These are phyloP conservation scores for Cryptococcus hybrid DNA, from an alignment of 1,284 basidiomycete species.

Conservation along the genomic window DNA sequence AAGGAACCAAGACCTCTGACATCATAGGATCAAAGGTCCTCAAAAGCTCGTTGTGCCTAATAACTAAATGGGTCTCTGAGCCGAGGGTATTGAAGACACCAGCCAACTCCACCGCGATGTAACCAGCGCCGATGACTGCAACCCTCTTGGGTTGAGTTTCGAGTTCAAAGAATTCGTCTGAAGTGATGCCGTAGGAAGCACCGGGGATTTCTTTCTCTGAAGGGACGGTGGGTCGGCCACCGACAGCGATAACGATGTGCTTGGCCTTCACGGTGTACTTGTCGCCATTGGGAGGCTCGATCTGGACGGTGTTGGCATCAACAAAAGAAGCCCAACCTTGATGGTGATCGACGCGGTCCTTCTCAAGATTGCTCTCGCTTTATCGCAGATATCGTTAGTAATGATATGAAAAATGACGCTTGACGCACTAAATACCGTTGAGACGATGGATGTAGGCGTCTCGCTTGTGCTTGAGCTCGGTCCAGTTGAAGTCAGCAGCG, in stretches of 20 bases:
- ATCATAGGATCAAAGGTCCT: conserved; percentile 89
- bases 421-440: conserved; percentile 77
- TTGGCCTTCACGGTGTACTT: conserved; percentile 69
- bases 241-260: conserved; percentile 79
- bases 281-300: conserved; percentile 60
- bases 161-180: conserved; percentile 95
- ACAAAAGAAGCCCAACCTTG: conserved; percentile 73
- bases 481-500: conserved; percentile 77
- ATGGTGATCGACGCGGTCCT: conserved; percentile 87
- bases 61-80: conserved; percentile 86
- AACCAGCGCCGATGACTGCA: conserved; percentile 92
- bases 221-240: conserved; percentile 80
- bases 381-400: neutral
- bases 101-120: conserved; percentile 94
- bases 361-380: conserved; percentile 73
- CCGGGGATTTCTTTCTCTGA: conserved; percentile 81
- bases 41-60: conserved; percentile 84
- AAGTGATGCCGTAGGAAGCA: conserved; percentile 83
- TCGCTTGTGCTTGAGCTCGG: conserved; percentile 84
- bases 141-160: conserved; percentile 88
- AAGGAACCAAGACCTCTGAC: conserved; percentile 82
- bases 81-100: conserved; percentile 85
- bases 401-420: neutral
- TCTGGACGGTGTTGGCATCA: conserved; percentile 64
- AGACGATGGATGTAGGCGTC: conserved; percentile 91